These are phyloP conservation scores for Akebia trifoliata DNA, from an alignment of 164 flowering plant species.

Conservation along the genomic window DNA sequence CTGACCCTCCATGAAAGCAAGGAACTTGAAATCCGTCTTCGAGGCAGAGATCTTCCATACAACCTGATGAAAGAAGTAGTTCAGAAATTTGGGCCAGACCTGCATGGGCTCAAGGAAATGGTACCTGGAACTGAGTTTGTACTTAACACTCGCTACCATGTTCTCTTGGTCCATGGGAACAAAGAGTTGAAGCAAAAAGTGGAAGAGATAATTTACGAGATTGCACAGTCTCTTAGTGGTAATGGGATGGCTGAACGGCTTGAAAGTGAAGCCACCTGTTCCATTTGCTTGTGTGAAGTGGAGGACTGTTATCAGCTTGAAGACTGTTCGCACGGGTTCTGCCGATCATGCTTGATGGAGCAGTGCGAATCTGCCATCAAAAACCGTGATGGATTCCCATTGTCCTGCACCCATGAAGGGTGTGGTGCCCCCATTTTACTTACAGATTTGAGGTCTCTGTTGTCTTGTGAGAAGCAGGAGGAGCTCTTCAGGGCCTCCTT, in stretches of 20 bases:
- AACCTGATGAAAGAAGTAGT: constrained; percentile 77
- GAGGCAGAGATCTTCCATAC: constrained; percentile 51
- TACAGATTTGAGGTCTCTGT: constrained; percentile 51
- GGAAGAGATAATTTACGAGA: constrained; percentile 49
- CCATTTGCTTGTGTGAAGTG: constrained; percentile 82
- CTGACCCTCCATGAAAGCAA: constrained; percentile 49
- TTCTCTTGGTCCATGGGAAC: constrained; percentile 48
- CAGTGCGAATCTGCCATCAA: constrained; percentile 78
- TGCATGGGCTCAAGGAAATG: constrained; percentile 64
- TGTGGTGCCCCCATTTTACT: constrained; percentile 49
- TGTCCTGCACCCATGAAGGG: constrained; percentile 51
- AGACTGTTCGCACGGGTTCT: constrained; percentile 63
- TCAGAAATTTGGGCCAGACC: constrained; percentile 70
- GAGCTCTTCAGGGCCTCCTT: constrained; percentile 83
- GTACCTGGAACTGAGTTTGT: constrained; percentile 58
- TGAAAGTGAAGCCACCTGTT: constrained; percentile 43
- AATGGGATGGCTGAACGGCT: constrained; percentile 10
- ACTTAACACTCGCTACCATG: constrained; percentile 58
- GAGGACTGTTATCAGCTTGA: constrained; percentile 73
- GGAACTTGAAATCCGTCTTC: constrained; percentile 64
- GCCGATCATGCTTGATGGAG: constrained; percentile 67
- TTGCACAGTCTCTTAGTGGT: constrained; percentile 27
- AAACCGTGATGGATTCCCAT: constrained; percentile 62
- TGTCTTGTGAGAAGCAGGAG: constrained; percentile 60
- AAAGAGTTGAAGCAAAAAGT: constrained; percentile 56